phyloP scores from a whole-genome alignment of 2,329 filamentous ascomycete species.

The Coniochaeta sp. region DNA sequence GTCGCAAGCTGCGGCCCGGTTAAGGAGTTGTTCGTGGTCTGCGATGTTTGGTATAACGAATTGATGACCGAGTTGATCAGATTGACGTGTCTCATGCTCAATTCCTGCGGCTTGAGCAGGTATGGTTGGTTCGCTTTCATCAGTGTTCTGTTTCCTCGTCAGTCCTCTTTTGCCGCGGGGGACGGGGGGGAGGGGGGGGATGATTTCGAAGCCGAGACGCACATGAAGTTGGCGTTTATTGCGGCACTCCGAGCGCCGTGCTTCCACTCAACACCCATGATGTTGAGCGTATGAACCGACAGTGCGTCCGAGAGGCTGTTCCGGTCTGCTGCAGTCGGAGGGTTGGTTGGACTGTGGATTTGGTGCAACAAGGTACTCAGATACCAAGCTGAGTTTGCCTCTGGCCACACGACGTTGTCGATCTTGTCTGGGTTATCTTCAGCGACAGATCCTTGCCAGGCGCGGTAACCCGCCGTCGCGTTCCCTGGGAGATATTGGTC shows the following conservation, averaged over 20 bases:
- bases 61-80: conserved; percentile 14
- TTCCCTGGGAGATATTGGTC: conserved; percentile 12
- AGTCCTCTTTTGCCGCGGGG: conserved; percentile 4
- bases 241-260: conserved; percentile 15
- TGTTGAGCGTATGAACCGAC: conserved; percentile 11
- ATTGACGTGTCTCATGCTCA: conserved; percentile 8
- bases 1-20: conserved; percentile 8
- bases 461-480: conserved; percentile 9
- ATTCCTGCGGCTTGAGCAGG: conserved; percentile 10
- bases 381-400: conserved; percentile 18
- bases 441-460: conserved; percentile 4
- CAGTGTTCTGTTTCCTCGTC: conserved; percentile 14
- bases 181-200: no score
- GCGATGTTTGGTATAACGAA: conserved; percentile 14
- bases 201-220: conserved; percentile 5
- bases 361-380: conserved; percentile 16
- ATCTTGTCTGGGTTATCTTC: conserved; percentile 16
- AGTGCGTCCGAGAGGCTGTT: conserved; percentile 13
- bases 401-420: conserved; percentile 17
- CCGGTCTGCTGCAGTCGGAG: conserved; percentile 5
- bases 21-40: conserved; percentile 9
- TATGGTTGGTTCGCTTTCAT: conserved; percentile 20
- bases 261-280: conserved; percentile 14
- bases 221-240: conserved; percentile 20
- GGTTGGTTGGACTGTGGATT: conserved; percentile 7